phyloP scores from a whole-genome alignment of 257 asterid genomes.

The Nicotiana sylvestris region DNA sequence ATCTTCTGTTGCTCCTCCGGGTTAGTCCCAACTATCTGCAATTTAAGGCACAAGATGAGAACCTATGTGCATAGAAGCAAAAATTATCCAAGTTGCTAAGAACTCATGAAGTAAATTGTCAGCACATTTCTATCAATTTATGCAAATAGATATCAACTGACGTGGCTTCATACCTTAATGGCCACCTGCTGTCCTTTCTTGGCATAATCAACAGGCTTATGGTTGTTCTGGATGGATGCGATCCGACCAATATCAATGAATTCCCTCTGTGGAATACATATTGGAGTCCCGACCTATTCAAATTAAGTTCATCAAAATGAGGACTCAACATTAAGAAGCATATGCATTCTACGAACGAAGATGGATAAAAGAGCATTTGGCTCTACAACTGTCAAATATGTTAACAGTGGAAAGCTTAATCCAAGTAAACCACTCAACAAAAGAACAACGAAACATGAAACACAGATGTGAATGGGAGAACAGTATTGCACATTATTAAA shows the following conservation, averaged over 20 bases:
- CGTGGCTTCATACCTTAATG: slow-evolving; percentile 61
- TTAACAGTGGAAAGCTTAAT: neutral
- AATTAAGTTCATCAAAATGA: slow-evolving; percentile 36
- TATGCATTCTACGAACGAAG: neutral
- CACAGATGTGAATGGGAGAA: neutral
- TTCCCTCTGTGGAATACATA: slow-evolving; percentile 77
- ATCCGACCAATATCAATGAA: slow-evolving; percentile 84
- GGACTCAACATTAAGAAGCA: neutral
- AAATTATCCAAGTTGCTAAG: slow-evolving; percentile 22
- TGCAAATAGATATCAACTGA: neutral
- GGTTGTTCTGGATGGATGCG: slow-evolving; percentile 88
- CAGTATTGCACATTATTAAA: neutral
- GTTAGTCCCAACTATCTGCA: slow-evolving; percentile 75
- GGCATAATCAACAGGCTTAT: slow-evolving; percentile 81
- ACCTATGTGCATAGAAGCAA: neutral
- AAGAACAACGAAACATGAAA: neutral
- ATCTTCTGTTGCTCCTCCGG: slow-evolving; percentile 91
- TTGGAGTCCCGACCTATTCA: slow-evolving; percentile 28
- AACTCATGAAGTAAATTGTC: neutral
- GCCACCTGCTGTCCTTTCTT: slow-evolving; percentile 89
- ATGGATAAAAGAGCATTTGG: neutral
- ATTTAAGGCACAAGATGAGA: neutral
- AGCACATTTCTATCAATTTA: neutral
- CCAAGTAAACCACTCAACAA: neutral
- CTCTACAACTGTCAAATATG: neutral